Evolutionary conservation across 1,284 basidiomycete species (phyloP).

Genomic region (Mycosarcoma maydis): DNA sequence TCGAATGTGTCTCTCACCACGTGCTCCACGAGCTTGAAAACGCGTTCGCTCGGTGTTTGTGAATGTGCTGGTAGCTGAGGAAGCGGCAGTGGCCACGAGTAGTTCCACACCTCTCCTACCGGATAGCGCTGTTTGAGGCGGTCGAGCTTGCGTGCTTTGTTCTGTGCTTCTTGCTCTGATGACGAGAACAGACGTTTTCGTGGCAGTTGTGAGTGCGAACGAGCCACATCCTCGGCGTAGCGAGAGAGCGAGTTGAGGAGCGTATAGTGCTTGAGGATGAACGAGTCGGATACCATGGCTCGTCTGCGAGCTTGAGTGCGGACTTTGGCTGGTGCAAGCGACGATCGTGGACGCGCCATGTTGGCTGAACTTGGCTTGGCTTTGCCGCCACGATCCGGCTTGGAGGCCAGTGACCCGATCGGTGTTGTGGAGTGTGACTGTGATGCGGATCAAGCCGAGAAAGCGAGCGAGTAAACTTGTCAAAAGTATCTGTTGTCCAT

Average conservation of each 20-base stretch:
- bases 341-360: constrained; percentile 2
- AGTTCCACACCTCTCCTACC: constrained; percentile 2
- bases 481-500: too few species aligned
- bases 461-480: too few species aligned
- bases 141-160: background rate
- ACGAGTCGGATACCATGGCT: constrained; percentile 8
- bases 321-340: background rate
- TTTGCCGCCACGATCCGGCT: too few species aligned
- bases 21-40: constrained; percentile 11
- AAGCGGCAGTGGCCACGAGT: constrained; percentile 14
- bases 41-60: constrained; percentile 1
- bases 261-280: constrained; percentile 23
- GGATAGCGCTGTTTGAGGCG: constrained; percentile 16
- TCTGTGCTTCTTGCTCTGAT: too few species aligned
- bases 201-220: too few species aligned
- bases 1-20: constrained; percentile 25
- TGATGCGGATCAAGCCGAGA: too few species aligned
- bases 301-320: constrained; percentile 6
- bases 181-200: too few species aligned
- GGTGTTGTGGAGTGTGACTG: too few species aligned
- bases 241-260: constrained; percentile 30
- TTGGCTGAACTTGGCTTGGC: too few species aligned
- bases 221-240: constrained; percentile 6
- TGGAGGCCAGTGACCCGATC: too few species aligned
- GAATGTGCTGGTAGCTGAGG: constrained; percentile 9